Conservation (phyloP, 2,329 filamentous ascomycete species). For the Neofusicoccum sp. region DNA sequence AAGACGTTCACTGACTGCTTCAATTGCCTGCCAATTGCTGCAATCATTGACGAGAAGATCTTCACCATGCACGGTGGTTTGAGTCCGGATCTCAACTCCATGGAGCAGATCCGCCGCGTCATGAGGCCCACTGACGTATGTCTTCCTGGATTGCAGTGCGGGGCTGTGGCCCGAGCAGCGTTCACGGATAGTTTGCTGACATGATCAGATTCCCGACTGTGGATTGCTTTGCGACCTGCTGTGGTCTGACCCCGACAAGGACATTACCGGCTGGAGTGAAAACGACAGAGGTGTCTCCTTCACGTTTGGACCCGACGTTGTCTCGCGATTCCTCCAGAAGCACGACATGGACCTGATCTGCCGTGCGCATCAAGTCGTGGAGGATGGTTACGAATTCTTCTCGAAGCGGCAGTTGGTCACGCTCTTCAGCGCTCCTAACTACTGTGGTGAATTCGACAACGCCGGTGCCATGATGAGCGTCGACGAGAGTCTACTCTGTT, state of each 20-base stretch:
- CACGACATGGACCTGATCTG: conserved; percentile 99
- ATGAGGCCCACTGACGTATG: conserved; percentile 99
- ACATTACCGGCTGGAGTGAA: conserved; percentile 98
- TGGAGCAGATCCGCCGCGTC: conserved; percentile 99
- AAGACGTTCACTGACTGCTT: conserved; percentile 99
- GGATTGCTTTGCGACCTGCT: conserved; percentile 95
- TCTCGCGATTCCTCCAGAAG: conserved; percentile 96
- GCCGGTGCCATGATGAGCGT: conserved; percentile 99
- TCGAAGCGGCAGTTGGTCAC: conserved; percentile 97
- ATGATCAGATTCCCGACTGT: conserved; percentile 88
- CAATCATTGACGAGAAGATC: conserved; percentile 99
- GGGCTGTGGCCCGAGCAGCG: conserved; percentile 31
- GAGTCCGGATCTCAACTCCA: conserved; percentile 96
- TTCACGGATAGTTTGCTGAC: conserved; percentile 39
- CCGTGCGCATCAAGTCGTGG: conserved; percentile 96
- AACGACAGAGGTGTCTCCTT: conserved; percentile 98
- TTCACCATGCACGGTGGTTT: conserved; percentile 99
- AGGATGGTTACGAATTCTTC: conserved; percentile 99
- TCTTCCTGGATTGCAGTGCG: conserved; percentile 30
- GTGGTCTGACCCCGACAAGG: conserved; percentile 99
- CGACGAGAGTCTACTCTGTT: conserved; percentile 96
- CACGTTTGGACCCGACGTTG: conserved; percentile 96
- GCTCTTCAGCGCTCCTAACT: conserved; percentile 97
- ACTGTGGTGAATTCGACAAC: conserved; percentile 99
- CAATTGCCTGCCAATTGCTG: conserved; percentile 97